Conservation (phyloP, 2,329 filamentous ascomycete species). For the Aureobasidium sp. region DNA sequence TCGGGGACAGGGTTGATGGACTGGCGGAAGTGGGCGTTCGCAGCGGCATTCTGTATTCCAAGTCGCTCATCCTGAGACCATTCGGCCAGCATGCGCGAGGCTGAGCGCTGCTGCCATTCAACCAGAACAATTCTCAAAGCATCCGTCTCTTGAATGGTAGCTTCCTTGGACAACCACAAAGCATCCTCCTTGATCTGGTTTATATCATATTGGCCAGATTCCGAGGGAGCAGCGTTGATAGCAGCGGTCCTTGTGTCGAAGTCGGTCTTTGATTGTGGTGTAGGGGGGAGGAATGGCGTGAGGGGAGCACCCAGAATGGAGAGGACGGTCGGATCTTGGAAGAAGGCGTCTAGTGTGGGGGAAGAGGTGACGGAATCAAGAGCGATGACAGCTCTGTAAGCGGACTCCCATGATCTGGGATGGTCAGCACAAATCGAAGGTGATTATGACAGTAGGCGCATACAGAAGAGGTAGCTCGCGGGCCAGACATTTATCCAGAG, state of each 20-base stretch:
- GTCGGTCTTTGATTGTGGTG: conserved; percentile 54
- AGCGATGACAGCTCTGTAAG: conserved; percentile 45
- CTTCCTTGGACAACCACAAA: conserved; percentile 73
- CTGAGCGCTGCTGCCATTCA: conserved; percentile 75
- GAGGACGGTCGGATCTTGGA: conserved; percentile 60
- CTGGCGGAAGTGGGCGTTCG: conserved; percentile 43
- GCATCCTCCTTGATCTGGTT: conserved; percentile 76
- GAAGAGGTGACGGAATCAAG: conserved; percentile 43
- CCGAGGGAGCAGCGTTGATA: conserved; percentile 67
- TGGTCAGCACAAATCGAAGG: conserved; percentile 22
- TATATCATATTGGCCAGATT: conserved; percentile 61
- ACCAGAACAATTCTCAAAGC: conserved; percentile 72
- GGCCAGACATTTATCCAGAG: conserved; percentile 75
- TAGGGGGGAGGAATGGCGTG: conserved; percentile 56
- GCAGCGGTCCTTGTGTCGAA: conserved; percentile 82
- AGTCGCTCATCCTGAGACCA: conserved; percentile 70
- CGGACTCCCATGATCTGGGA: conserved; percentile 51
- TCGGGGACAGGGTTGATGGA: not conserved
- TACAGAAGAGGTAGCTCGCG: conserved; percentile 76
- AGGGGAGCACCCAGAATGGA: conserved; percentile 60
- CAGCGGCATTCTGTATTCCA: conserved; percentile 66
- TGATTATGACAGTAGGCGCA: conserved; percentile 26
- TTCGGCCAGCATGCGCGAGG: conserved; percentile 57
- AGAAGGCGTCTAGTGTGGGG: conserved; percentile 53
- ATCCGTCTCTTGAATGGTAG: conserved; percentile 68